Percentiles rank a stretch among this genome's conserved stretches.
Evolutionary conservation across 805 yeast genomes (phyloP).

Genomic region (Brettanomyces bruxellensis): DNA sequence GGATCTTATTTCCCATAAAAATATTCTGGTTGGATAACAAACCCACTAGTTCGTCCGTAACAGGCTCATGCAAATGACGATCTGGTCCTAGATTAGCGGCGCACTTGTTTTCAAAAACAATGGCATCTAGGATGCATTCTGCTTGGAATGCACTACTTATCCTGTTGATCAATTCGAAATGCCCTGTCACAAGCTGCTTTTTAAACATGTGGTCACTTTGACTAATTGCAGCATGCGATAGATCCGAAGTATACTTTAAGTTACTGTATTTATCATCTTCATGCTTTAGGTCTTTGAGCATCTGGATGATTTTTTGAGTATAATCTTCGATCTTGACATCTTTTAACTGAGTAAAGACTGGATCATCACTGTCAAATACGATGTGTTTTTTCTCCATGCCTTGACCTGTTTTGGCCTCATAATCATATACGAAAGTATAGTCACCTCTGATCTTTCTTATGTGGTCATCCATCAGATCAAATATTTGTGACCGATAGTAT

Average conservation of each 20-base stretch:
- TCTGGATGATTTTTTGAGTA: constrained; percentile 13
- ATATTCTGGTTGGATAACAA: constrained; percentile 41
- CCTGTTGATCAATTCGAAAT: constrained; percentile 36
- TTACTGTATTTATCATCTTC: constrained; percentile 18
- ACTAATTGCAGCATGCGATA: constrained; percentile 20
- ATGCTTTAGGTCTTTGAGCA: constrained; percentile 15
- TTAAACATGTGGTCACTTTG: constrained; percentile 17
- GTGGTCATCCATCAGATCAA: constrained; percentile 43
- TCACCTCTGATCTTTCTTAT: constrained; percentile 18
- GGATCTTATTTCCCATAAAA: constrained; percentile 45
- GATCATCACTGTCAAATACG: constrained; percentile 19
- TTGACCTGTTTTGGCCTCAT: constrained; percentile 19
- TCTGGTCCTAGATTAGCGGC: constrained; percentile 66
- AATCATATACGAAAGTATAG: constrained; percentile 17
- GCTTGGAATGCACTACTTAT: constrained; percentile 47
- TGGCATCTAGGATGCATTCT: constrained; percentile 36
- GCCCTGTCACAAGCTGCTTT: constrained; percentile 21
- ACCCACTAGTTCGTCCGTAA: constrained; percentile 45
- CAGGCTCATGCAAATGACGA: constrained; percentile 46
- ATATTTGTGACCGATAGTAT: constrained; percentile 85
- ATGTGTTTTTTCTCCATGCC: constrained; percentile 17
- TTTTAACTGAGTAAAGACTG: constrained; percentile 16
- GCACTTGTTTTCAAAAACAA: constrained; percentile 80
- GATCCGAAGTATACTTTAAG: constrained; percentile 18
- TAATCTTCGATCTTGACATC: constrained; percentile 20